phyloP scores from a whole-genome alignment of 2,329 filamentous ascomycete genomes.

The Exophiala sideris region DNA sequence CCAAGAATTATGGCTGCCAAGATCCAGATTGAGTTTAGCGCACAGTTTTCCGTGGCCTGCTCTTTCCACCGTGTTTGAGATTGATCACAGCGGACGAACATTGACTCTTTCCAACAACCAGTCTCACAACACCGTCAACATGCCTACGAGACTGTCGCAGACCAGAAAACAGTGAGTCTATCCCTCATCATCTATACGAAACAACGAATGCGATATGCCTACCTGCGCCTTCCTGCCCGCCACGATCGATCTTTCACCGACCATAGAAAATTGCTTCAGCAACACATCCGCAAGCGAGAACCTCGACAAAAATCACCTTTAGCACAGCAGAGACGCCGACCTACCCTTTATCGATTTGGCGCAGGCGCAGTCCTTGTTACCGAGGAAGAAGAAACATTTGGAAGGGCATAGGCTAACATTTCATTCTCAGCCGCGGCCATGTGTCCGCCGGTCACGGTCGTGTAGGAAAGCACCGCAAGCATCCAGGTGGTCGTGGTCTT shows the following conservation, averaged over 20 bases:
- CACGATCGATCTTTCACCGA: neutral
- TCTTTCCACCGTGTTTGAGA: neutral
- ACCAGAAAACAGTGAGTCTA: conserved; percentile 48
- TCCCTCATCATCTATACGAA: neutral
- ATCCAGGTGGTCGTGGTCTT: conserved; percentile 74
- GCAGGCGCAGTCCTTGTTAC: neutral
- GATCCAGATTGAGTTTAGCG: too few species aligned
- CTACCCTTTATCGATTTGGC: neutral
- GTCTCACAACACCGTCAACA: conserved; percentile 40
- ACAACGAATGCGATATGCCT: neutral
- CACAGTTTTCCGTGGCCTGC: too few species aligned
- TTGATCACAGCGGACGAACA: neutral
- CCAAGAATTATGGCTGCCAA: too few species aligned
- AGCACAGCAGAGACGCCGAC: too few species aligned
- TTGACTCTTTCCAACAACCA: conserved; percentile 15
- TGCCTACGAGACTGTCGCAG: conserved; percentile 52
- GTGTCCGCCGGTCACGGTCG: conserved; percentile 98
- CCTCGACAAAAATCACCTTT: too few species aligned
- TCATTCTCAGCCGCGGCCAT: conserved; percentile 74
- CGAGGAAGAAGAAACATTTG: neutral
- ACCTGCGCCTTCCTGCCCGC: neutral
- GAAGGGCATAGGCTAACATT: conserved; percentile 29
- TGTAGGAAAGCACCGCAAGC: conserved; percentile 98
- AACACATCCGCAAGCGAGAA: neutral
- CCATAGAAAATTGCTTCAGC: neutral